phyloP scores from a whole-genome alignment of 257 asterid genomes.

The Nemophila menziesii region DNA sequence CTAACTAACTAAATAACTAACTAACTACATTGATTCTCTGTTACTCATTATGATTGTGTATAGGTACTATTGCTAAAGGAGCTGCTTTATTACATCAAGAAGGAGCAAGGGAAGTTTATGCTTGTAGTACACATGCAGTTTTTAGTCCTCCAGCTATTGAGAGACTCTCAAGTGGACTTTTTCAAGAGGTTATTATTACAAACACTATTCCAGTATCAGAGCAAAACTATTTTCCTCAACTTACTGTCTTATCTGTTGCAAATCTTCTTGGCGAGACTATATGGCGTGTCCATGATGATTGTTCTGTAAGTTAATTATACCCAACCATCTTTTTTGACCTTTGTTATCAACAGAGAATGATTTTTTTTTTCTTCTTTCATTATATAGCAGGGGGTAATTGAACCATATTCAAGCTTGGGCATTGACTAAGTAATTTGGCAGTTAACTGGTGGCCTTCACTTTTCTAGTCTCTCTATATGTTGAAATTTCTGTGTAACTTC shows the following conservation, averaged over 20 bases:
- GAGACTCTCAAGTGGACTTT: constrained; percentile 80
- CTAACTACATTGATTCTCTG: too few species aligned
- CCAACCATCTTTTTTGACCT: not conserved
- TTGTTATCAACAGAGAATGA: not conserved
- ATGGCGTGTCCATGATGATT: constrained; percentile 93
- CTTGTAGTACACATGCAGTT: constrained; percentile 93
- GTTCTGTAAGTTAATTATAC: constrained; percentile 48
- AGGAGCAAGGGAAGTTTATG: constrained; percentile 96
- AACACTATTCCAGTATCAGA: constrained; percentile 88
- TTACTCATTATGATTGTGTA: constrained; percentile 11
- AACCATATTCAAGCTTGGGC: constrained; percentile 77
- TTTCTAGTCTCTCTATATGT: too few species aligned
- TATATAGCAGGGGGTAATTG: constrained; percentile 51
- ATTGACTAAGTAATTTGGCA: constrained; percentile 36
- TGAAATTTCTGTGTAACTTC: too few species aligned
- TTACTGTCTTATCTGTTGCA: constrained; percentile 76
- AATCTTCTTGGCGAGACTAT: constrained; percentile 87
- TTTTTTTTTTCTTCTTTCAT: constrained; percentile 3
- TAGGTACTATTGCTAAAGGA: constrained; percentile 92
- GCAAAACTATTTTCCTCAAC: constrained; percentile 82
- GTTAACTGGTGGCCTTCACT: too few species aligned
- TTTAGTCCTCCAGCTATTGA: constrained; percentile 96
- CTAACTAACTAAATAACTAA: too few species aligned
- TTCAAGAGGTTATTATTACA: constrained; percentile 90
- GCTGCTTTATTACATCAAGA: constrained; percentile 88